Evolutionary conservation across 768 basidiomycete species (phyloP).

Genomic region (Auricularia auricula-judae): DNA sequence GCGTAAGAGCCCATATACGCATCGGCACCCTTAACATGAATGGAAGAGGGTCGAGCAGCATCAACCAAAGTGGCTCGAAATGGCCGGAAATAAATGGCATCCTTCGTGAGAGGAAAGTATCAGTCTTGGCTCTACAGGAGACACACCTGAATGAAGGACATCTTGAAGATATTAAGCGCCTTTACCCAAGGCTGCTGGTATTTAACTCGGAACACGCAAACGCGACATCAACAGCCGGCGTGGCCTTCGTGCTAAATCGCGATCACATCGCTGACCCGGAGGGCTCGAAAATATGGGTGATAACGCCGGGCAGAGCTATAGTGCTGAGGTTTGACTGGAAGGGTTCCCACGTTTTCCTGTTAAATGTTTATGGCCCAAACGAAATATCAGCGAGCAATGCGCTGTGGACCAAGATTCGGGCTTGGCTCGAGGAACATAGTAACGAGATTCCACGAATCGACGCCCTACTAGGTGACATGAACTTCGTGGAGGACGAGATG

Average conservation of each 20-base stretch:
- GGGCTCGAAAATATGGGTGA: background rate
- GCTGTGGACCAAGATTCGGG: background rate
- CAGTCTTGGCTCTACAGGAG: background rate
- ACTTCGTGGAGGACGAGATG: background rate
- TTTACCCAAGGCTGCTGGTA: background rate
- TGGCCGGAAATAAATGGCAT: background rate
- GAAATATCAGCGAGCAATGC: background rate
- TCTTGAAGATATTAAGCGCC: background rate
- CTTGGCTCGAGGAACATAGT: background rate
- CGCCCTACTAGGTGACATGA: background rate
- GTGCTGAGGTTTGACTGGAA: background rate
- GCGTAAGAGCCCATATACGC: background rate
- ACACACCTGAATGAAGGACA: background rate
- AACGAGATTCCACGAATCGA: background rate
- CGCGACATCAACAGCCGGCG: background rate
- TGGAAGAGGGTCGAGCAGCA: background rate
- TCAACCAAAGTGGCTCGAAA: background rate
- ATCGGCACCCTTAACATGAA: background rate
- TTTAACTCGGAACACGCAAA: background rate
- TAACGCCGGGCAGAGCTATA: background rate
- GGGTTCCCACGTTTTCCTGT: background rate
- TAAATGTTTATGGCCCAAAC: background rate
- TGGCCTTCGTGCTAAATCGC: background rate
- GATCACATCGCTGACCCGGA: background rate
- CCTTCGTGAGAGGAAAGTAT: background rate